A percentile compares a stretch with the other conserved stretches of the same genome.
Evolutionary conservation across 306 rosid species (phyloP).

Genomic region (Vigna hirtella): DNA sequence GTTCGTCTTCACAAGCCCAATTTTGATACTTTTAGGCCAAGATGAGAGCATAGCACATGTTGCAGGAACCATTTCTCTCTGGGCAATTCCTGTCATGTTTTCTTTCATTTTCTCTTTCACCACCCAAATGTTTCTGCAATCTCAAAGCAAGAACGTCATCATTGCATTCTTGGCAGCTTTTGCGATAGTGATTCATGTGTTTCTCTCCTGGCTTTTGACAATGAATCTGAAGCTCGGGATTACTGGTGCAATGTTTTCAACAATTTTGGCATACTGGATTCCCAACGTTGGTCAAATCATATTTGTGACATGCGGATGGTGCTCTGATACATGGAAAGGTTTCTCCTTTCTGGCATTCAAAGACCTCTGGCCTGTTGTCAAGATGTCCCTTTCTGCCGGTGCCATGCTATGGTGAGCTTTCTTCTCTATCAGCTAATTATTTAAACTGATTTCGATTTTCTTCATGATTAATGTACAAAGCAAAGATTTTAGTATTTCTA

Average conservation of each 20-base stretch:
- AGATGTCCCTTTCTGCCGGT: conserved; percentile 64
- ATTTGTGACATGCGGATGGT: conserved; percentile 60
- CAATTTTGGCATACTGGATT: conserved; percentile 49
- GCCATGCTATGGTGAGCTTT: conserved; percentile 60
- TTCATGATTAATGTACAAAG: not conserved
- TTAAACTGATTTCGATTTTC: not conserved
- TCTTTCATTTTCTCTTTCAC: conserved; percentile 49
- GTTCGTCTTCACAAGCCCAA: conserved; percentile 54
- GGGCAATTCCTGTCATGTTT: conserved; percentile 43
- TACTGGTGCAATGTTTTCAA: conserved; percentile 52
- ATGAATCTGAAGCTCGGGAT: conserved; percentile 43
- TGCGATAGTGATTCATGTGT: conserved; percentile 35
- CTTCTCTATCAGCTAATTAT: not conserved
- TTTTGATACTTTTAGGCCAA: conserved; percentile 47
- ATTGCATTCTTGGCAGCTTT: conserved; percentile 53
- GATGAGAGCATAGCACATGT: conserved; percentile 36
- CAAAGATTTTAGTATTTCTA: not conserved
- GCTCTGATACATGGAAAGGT: conserved; percentile 56
- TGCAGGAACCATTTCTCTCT: conserved; percentile 49
- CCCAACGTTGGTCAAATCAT: conserved; percentile 55
- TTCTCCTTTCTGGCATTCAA: conserved; percentile 53
- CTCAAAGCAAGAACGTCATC: conserved; percentile 59
- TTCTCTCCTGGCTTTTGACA: conserved; percentile 54
- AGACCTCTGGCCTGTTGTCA: conserved; percentile 62
- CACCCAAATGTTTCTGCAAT: conserved; percentile 53